phyloP scores from a whole-genome alignment of 805 yeast species.

The Wickerhamomyces sydowiorum region DNA sequence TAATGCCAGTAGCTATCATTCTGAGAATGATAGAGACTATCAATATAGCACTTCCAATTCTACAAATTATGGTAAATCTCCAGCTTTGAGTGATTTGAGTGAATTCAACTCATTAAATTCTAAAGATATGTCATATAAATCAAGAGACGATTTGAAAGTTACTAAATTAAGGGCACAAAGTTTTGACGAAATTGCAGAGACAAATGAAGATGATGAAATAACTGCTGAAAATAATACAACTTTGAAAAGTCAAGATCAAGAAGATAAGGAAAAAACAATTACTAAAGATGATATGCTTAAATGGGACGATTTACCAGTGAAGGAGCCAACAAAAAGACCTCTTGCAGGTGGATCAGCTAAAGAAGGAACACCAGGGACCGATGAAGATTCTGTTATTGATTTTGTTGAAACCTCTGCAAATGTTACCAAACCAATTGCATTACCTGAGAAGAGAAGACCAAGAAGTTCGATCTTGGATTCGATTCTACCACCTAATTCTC shows the following conservation, averaged over 20 bases:
- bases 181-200: conserved; percentile 2
- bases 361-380: conserved; percentile 8
- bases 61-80: conserved; percentile 22
- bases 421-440: conserved; percentile 13
- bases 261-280: conserved; percentile 4
- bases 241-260: neutral
- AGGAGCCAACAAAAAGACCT: conserved; percentile 1
- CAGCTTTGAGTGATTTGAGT: conserved; percentile 22
- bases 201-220: conserved; percentile 17
- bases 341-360: neutral
- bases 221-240: neutral
- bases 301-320: conserved; percentile 10
- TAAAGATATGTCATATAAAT: conserved; percentile 5
- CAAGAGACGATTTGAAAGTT: conserved; percentile 9
- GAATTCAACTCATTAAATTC: conserved; percentile 12
- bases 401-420: conserved; percentile 5
- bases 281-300: conserved; percentile 15
- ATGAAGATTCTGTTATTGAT: conserved; percentile 19
- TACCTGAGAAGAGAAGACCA: conserved; percentile 8
- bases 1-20: conserved; percentile 12
- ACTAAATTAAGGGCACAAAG: conserved; percentile 6
- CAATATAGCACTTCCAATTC: conserved; percentile 23
- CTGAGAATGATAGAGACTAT: conserved; percentile 8
- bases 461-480: conserved; percentile 23
- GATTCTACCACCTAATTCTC: conserved; percentile 12